Evolutionary conservation across 768 basidiomycete species (phyloP), one percentile per base, ranked within the genome.

Genomic region (Dacryopinax primogenitus): DNA sequence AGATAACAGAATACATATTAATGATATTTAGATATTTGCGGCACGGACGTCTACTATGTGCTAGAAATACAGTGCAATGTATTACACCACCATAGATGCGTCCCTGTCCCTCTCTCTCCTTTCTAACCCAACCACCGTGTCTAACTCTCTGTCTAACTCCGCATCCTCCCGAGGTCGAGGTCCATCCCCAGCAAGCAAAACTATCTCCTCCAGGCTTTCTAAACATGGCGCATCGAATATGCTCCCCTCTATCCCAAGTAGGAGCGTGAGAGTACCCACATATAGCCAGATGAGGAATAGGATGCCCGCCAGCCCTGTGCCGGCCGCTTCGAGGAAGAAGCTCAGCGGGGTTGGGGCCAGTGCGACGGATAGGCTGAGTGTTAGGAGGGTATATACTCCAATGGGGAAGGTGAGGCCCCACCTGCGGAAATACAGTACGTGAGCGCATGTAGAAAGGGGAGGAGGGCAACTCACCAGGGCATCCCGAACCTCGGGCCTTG

Each of bases 401-500:
- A 58, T 7, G 51, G 51, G 51, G 51, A 58, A 30, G 26, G 51
- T 58, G 3, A 58, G 51, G 51, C 51, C 51, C 51, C 51, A 58
- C 51, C 51, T 58, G 51, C 51, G 26, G 7, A 23, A 37, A 23
- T 15, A 18, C 41, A 44, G 41, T 18, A 44, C 18, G 4, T 4
- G 18, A 7, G 41, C 18, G 7, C 7, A 44, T 6, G n/a, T n/a
- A n/a, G 7, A 44, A 23, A 58, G 26, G 30, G 30, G 13, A 58
- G 51, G 32, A 3, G 21, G 26, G 51, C 9, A 30, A n/a, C 51
- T 7, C 51, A 58, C 51, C 51, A 58, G 18, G 51, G 51, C 51
- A 58, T 58, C 51, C 51, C 51, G 30, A 58, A 58, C 51, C 51
- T 58, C 51, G 11, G 51, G 26, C 51, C 51, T 18, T 32, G 26